Base-by-base conservation (phyloP, 2,329 filamentous ascomycete species). In the Didymella arachidicola region DNA sequence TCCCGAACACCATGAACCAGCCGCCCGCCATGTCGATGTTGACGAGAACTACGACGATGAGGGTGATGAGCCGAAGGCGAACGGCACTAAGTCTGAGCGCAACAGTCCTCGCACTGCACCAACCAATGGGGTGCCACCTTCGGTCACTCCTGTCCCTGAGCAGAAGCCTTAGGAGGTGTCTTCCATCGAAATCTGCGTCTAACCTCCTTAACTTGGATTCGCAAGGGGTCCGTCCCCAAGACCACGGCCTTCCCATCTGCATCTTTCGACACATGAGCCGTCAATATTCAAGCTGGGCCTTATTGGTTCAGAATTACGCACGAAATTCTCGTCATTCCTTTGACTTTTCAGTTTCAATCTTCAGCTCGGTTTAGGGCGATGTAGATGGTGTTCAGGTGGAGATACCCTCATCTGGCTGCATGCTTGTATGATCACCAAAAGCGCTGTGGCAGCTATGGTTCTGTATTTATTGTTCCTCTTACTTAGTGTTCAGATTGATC, bases 41-140 rank as follows among this genome's bases (percentile, higher is more conserved):
- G 93, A 99, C 67, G 95, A 99, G 76, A 91, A 98, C 75, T 98
- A 99, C 71, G 94, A 98, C 75, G 94, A 98, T 71, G 94, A 93
- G 57, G 92, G 87, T 4, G 93, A 96, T 65, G 94, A 97, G 59
- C 90, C 95, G 39, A 87, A 87, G 76, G 77, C 81, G 62, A 76
- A 68, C 16, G 71, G 67, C 2, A 52, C 72, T 42, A 80, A 80
- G 61, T 77, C 79, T 53, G 79, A 80, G 63, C 80, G 79, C 38
- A 78, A 72, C 52, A 82, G 79, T 63, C 80, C 80, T 12, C 73
- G 75, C 45, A 74, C 68, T 38, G 66, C 71, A 29, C 61, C 73
- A 4, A 66, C 68, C 2, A 78, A 78, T 34, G 76, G 76, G 2
- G 57, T 73, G 4, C 53, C 71, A 30, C 75, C 76, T 43, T 66